Evolutionary conservation across 441 rosid species (phyloP).

Genomic region (Arabidopsis lyrata): DNA sequence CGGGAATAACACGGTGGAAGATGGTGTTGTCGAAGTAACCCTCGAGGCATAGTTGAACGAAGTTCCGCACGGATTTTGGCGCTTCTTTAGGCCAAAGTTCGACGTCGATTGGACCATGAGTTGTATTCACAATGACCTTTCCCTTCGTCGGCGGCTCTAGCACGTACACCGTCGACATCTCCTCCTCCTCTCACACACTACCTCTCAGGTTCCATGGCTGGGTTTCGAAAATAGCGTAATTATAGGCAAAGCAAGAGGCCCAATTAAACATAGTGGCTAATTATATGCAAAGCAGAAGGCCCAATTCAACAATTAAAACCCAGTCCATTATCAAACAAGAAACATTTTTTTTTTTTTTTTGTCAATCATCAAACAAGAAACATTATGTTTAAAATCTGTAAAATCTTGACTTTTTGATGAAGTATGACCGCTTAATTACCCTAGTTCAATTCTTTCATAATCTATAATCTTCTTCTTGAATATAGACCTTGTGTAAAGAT

Average conservation of each 20-base stretch:
- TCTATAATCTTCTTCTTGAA: background rate
- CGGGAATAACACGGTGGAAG: conserved; percentile 91
- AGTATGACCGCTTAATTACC: background rate
- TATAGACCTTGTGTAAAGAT: background rate
- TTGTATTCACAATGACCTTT: conserved; percentile 75
- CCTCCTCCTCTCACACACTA: conserved; percentile 20
- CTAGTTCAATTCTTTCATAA: background rate
- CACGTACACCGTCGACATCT: conserved; percentile 87
- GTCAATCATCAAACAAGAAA: too few species aligned
- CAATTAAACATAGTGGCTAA: background rate
- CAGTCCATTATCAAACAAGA: background rate
- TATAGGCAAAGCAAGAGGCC: background rate
- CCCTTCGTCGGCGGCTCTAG: conserved; percentile 96
- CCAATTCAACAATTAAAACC: background rate
- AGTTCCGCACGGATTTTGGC: conserved; percentile 89
- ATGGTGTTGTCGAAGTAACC: conserved; percentile 85
- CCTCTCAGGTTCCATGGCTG: background rate
- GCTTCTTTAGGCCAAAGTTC: conserved; percentile 98
- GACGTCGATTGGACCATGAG: conserved; percentile 85
- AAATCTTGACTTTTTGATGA: conserved; percentile 12
- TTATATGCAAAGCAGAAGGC: background rate
- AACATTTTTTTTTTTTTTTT: too few species aligned
- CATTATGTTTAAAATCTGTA: too few species aligned
- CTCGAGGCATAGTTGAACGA: conserved; percentile 92
- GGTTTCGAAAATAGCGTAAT: background rate